phyloP scores from a whole-genome alignment of 495 filamentous ascomycete genomes.

The Aspergillus baeticus region DNA sequence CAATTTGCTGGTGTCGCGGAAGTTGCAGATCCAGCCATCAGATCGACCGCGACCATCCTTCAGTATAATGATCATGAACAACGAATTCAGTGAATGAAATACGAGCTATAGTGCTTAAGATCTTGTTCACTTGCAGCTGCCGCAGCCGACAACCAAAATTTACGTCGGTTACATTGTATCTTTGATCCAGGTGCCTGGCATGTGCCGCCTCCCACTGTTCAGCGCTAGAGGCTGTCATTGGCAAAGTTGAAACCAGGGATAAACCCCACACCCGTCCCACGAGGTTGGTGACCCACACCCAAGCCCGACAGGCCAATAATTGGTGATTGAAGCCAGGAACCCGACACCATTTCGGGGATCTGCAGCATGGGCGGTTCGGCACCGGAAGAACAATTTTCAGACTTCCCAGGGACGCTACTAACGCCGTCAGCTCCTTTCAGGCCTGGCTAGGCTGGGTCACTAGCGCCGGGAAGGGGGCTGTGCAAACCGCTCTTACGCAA shows the following conservation, averaged over 20 bases:
- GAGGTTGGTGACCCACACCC: constrained; percentile 17
- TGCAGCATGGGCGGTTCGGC: constrained; percentile 16
- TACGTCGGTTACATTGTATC: too few species aligned
- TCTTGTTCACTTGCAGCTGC: too few species aligned
- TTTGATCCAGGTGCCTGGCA: too few species aligned
- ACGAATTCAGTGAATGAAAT: background rate
- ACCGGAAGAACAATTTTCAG: constrained; percentile 1
- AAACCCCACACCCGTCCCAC: constrained; percentile 25
- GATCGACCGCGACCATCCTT: background rate
- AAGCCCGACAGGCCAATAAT: background rate
- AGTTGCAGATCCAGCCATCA: constrained; percentile 1
- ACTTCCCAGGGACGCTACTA: background rate
- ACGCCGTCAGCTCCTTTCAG: background rate
- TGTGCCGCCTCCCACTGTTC: background rate
- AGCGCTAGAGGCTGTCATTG: constrained; percentile 17
- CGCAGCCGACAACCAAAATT: too few species aligned
- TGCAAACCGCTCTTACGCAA: constrained; percentile 33
- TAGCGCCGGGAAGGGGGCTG: constrained; percentile 32
- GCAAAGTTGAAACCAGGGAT: constrained; percentile 14
- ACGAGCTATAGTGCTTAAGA: background rate
- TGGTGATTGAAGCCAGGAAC: background rate
- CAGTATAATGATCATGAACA: background rate
- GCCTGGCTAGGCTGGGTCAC: constrained; percentile 19
- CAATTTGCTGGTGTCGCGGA: background rate
- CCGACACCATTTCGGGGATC: constrained; percentile 6